These are phyloP conservation scores for Vaccinium vitisidaea DNA, from an alignment of 148 eudicot genomes.

Conservation along the genomic window DNA sequence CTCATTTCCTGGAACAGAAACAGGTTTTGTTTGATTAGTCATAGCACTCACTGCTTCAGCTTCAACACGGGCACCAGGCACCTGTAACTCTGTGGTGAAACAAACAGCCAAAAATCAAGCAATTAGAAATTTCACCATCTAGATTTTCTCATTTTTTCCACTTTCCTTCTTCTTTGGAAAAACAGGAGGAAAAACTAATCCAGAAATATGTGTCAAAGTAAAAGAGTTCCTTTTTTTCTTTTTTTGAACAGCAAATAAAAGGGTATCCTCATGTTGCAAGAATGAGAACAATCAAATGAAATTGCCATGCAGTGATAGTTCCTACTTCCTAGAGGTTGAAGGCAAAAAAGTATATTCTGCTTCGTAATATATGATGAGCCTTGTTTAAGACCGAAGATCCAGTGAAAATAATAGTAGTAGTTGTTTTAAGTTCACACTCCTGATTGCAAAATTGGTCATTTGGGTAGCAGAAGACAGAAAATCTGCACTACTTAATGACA, in stretches of 20 bases:
- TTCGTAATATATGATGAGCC: not conserved
- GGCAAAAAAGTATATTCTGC: not conserved
- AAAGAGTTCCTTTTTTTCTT: too few relatives aligned
- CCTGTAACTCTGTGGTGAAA: constrained; percentile 53
- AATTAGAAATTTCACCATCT: not conserved
- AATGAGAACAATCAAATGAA: not conserved
- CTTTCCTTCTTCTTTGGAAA: not conserved
- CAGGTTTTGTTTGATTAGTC: constrained; percentile 29
- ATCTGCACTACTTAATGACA: not conserved
- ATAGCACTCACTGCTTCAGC: constrained; percentile 23
- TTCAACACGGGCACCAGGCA: constrained; percentile 41
- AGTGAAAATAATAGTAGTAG: not conserved
- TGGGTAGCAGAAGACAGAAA: not conserved
- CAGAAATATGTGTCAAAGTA: not conserved
- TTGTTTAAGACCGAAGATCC: not conserved
- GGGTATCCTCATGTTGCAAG: not conserved
- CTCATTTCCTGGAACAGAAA: constrained; percentile 27
- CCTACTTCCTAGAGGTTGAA: not conserved
- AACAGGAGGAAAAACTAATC: not conserved
- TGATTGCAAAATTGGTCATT: not conserved
- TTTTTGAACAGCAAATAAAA: not conserved
- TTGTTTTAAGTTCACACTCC: not conserved
- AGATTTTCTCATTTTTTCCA: not conserved
- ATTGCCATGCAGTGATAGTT: not conserved
- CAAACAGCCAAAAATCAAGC: not conserved